Evolutionary conservation across 345 rosid species (phyloP).

Genomic region (Populus pruinosa): DNA sequence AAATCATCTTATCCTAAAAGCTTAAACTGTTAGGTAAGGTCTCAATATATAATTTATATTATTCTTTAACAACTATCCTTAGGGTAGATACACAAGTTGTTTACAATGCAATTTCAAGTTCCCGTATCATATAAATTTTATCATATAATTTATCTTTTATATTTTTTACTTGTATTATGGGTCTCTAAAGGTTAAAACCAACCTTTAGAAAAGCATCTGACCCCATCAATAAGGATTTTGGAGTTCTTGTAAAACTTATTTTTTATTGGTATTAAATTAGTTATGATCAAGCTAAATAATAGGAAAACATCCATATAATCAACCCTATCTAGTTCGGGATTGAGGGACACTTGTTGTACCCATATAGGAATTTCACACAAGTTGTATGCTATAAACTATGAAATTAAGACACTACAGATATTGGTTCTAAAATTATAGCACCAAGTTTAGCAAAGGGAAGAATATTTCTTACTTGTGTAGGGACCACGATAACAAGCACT

Average conservation of each 20-base stretch:
- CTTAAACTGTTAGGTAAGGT: no score
- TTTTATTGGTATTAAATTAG: neutral
- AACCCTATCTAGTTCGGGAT: neutral
- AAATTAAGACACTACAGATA: neutral
- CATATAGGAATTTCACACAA: neutral
- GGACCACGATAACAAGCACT: slow-evolving; percentile 26
- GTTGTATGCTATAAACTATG: neutral
- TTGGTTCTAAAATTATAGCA: neutral
- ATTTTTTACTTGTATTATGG: no score
- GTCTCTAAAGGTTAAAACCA: no score
- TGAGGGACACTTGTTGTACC: neutral
- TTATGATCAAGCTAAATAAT: neutral
- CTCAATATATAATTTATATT: no score
- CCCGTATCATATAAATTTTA: no score
- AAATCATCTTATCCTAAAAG: no score
- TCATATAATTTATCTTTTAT: no score
- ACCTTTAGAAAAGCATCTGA: neutral
- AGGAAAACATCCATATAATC: neutral
- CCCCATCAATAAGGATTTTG: neutral
- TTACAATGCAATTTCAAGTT: no score
- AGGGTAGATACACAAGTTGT: no score
- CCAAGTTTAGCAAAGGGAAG: neutral
- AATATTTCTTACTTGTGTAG: slow-evolving; percentile 15
- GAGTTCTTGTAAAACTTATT: neutral
- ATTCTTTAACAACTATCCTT: no score